These are phyloP conservation scores for Pleurotus eryngii DNA, from an alignment of 768 basidiomycete species.

Conservation along the genomic window DNA sequence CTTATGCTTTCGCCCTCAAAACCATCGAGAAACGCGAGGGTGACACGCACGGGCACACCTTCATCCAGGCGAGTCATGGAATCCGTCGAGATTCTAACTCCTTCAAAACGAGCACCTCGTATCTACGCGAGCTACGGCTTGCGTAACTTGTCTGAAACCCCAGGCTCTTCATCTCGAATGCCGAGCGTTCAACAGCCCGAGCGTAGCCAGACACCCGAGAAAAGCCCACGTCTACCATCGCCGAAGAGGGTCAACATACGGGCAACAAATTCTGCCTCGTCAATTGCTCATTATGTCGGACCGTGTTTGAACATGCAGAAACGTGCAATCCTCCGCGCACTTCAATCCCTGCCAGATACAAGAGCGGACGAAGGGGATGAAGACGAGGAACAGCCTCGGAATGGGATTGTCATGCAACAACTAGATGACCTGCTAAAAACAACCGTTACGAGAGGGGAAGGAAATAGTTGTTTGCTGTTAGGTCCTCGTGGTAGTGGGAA, in stretches of 20 bases:
- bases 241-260: neutral
- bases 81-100: conserved; percentile 6
- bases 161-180: neutral
- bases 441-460: conserved; percentile 78
- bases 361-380: conserved; percentile 16
- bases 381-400: conserved; percentile 38
- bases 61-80: conserved; percentile 1
- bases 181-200: neutral
- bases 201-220: neutral
- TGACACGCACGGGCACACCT: neutral
- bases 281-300: conserved; percentile 34
- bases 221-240: neutral
- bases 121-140: neutral
- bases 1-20: conserved; percentile 20
- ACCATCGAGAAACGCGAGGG: neutral
- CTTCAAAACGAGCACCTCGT: neutral
- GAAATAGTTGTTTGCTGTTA: conserved; percentile 87
- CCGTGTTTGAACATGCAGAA: conserved; percentile 56
- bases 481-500: conserved; percentile 89
- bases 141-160: neutral
- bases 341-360: conserved; percentile 28
- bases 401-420: conserved; percentile 51
- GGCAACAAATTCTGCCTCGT: no score
- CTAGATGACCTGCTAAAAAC: conserved; percentile 66
- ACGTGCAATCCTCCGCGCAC: conserved; percentile 44